A percentile compares a stretch with the other conserved stretches of the same genome.
phyloP scores from a whole-genome alignment of 1,284 basidiomycete species.

The Leccinum fuscescens region DNA sequence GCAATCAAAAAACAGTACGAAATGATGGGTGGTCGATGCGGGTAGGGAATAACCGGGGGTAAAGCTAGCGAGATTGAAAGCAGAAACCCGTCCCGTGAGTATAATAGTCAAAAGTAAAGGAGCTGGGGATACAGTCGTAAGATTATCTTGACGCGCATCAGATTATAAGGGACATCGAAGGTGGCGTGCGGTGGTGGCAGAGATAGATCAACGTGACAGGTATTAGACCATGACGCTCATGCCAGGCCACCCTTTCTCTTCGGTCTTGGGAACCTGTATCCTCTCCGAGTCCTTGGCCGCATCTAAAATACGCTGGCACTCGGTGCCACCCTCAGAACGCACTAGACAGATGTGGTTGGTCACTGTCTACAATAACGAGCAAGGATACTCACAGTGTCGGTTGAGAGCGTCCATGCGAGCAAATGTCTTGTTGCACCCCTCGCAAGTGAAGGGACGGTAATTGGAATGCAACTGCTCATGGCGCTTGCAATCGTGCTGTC shows the following conservation, averaged over 20 bases:
- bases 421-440: slow-evolving; percentile 77
- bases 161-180: slow-evolving; percentile 18
- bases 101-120: slow-evolving; percentile 24
- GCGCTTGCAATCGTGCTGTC: slow-evolving; percentile 82
- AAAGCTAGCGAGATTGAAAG: slow-evolving; percentile 7
- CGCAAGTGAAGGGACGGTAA: slow-evolving; percentile 63
- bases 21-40: slow-evolving; percentile 18
- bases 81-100: slow-evolving; percentile 27
- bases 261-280: slow-evolving; percentile 23
- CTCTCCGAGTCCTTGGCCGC: slow-evolving; percentile 29
- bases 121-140: slow-evolving; percentile 18
- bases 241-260: slow-evolving; percentile 27
- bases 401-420: slow-evolving; percentile 79
- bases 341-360: slow-evolving; percentile 34
- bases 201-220: slow-evolving; percentile 11
- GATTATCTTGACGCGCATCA: slow-evolving; percentile 21
- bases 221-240: slow-evolving; percentile 30
- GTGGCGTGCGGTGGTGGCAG: slow-evolving; percentile 9
- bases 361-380: not conserved
- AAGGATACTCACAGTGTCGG: slow-evolving; percentile 59
- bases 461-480: slow-evolving; percentile 81
- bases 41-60: slow-evolving; percentile 7
- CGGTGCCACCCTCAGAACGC: slow-evolving; percentile 55
- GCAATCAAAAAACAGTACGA: slow-evolving; percentile 33
- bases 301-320: slow-evolving; percentile 45